A percentile compares a stretch with the other conserved stretches of the same genome.
Conservation (phyloP, 805 yeast genomes). For the Metschnikowia continentalis region DNA sequence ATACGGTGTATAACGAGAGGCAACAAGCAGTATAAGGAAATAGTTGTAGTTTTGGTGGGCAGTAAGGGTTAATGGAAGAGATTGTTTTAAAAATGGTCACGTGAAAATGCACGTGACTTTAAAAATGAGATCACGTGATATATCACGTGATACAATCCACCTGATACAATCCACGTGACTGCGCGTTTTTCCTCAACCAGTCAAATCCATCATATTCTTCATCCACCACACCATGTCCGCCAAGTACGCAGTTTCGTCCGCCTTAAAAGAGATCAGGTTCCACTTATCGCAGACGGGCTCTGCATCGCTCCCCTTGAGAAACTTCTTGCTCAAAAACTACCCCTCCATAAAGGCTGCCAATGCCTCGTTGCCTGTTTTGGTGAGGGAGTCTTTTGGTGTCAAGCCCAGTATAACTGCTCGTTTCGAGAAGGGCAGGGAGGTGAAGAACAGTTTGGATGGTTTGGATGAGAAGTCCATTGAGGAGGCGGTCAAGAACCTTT, state of each 20-base stretch:
- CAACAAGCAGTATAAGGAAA: too few relatives aligned
- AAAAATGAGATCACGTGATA: neutral
- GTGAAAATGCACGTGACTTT: neutral
- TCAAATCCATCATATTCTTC: slow-evolving; percentile 9
- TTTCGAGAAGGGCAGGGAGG: slow-evolving; percentile 22
- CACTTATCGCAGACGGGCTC: slow-evolving; percentile 79
- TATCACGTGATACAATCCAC: slow-evolving; percentile 5
- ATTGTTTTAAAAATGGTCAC: neutral
- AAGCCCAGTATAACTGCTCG: slow-evolving; percentile 74
- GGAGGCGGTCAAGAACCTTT: slow-evolving; percentile 35
- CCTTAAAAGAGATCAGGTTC: slow-evolving; percentile 75
- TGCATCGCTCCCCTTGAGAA: slow-evolving; percentile 61
- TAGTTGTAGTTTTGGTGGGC: too few relatives aligned
- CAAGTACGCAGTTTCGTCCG: slow-evolving; percentile 43
- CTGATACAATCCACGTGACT: slow-evolving; percentile 1
- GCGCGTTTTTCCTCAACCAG: slow-evolving; percentile 16
- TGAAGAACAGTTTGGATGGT: slow-evolving; percentile 41
- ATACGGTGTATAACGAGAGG: too few relatives aligned
- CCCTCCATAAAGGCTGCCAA: slow-evolving; percentile 57
- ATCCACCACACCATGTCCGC: slow-evolving; percentile 27
- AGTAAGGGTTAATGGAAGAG: too few relatives aligned
- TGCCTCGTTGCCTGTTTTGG: slow-evolving; percentile 66
- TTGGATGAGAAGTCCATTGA: slow-evolving; percentile 44
- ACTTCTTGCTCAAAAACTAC: slow-evolving; percentile 60
- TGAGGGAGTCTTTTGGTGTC: slow-evolving; percentile 73